phyloP scores from a whole-genome alignment of 371 early-diverging fungal species.

The Rhizopus microsporus region DNA sequence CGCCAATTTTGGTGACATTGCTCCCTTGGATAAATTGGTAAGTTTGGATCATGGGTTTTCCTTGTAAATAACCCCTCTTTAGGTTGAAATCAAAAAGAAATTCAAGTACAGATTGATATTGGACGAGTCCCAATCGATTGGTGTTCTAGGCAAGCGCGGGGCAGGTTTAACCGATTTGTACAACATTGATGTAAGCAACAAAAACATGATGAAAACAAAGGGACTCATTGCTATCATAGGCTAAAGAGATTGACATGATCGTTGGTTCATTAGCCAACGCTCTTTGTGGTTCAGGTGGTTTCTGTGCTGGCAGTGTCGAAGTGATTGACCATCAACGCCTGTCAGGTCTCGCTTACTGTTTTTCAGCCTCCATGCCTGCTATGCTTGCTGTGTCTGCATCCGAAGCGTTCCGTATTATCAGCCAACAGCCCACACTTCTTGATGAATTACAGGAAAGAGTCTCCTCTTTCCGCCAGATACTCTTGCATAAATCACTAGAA shows the following conservation, averaged over 20 bases:
- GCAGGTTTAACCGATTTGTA: slow-evolving; percentile 90
- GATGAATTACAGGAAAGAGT: slow-evolving; percentile 40
- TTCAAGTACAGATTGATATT: slow-evolving; percentile 98
- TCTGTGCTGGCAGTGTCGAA: slow-evolving; percentile 88
- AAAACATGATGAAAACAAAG: neutral
- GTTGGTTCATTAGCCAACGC: slow-evolving; percentile 90
- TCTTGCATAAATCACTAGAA: slow-evolving; percentile 43
- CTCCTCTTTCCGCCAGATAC: slow-evolving; percentile 33
- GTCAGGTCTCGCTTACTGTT: slow-evolving; percentile 93
- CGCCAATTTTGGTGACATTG: slow-evolving; percentile 91
- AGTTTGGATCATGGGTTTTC: neutral
- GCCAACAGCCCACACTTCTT: slow-evolving; percentile 38
- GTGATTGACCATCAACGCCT: slow-evolving; percentile 96
- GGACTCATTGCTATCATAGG: slow-evolving; percentile 24
- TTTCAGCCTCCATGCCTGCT: slow-evolving; percentile 98
- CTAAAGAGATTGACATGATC: slow-evolving; percentile 92
- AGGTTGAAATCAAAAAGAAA: slow-evolving; percentile 88
- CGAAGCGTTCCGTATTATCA: slow-evolving; percentile 79
- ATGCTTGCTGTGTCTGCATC: slow-evolving; percentile 90
- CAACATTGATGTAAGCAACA: slow-evolving; percentile 56
- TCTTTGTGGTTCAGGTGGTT: slow-evolving; percentile 93
- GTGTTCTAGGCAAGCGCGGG: slow-evolving; percentile 90
- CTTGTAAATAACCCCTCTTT: neutral
- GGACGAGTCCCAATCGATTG: slow-evolving; percentile 96
- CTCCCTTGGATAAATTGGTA: slow-evolving; percentile 81